Percentiles rank a stretch among this genome's conserved stretches.
Evolutionary conservation across 2,329 filamentous ascomycete species (phyloP).

Genomic region (Rhynchosporium secalis): DNA sequence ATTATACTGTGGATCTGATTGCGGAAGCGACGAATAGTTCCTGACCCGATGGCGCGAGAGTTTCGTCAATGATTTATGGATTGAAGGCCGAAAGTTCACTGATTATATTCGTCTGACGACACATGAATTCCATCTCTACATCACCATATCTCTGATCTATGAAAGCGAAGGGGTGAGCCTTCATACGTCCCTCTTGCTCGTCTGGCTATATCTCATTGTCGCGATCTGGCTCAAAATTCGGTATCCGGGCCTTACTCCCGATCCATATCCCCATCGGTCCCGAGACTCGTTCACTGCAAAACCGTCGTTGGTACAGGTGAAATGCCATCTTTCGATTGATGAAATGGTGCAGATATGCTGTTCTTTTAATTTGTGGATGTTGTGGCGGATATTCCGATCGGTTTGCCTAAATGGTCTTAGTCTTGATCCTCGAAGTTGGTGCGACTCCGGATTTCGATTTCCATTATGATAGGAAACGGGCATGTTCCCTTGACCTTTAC

Average conservation of each 20-base stretch:
- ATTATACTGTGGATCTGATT: neutral
- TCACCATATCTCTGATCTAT: too few species aligned
- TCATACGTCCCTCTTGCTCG: neutral
- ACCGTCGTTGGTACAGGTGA: neutral
- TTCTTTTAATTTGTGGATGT: constrained; percentile 11
- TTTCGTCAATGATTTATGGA: neutral
- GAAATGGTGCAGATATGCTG: neutral
- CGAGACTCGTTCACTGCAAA: neutral
- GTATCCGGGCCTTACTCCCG: constrained; percentile 23
- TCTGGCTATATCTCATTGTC: constrained; percentile 6
- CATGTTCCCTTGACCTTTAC: constrained; percentile 8
- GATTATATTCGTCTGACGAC: too few species aligned
- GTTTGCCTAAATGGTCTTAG: constrained; percentile 10
- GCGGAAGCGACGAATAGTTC: constrained; percentile 11
- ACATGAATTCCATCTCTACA: too few species aligned
- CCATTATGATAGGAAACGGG: neutral
- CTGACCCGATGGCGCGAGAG: neutral
- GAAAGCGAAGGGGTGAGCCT: neutral
- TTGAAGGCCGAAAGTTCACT: neutral
- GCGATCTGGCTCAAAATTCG: constrained; percentile 14
- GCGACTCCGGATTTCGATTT: neutral
- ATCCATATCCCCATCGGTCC: constrained; percentile 11
- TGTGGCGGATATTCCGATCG: constrained; percentile 8
- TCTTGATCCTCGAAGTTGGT: neutral
- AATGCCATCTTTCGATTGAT: constrained; percentile 6